phyloP scores from a whole-genome alignment of 495 filamentous ascomycete species.

The Talaromyces wortmannii region DNA sequence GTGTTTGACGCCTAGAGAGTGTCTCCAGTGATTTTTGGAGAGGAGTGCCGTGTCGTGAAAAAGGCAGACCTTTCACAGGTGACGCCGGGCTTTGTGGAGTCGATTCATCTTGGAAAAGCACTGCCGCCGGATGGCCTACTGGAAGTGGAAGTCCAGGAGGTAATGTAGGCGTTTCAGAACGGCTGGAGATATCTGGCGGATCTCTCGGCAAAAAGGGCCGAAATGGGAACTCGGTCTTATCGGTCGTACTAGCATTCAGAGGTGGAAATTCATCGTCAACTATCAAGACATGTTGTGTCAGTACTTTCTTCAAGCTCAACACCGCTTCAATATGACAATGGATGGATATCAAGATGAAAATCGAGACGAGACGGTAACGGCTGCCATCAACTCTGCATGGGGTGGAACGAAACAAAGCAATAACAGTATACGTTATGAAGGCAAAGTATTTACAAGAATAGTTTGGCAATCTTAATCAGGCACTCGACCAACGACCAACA shows the following conservation, averaged over 20 bases:
- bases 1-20: conserved; percentile 12
- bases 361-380: conserved; percentile 11
- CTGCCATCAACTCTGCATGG: not conserved
- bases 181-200: conserved; percentile 19
- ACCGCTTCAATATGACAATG: conserved; percentile 8
- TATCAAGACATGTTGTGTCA: conserved; percentile 16
- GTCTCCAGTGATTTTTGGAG: conserved; percentile 15
- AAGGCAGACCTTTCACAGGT: conserved; percentile 18
- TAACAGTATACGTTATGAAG: conserved; percentile 18
- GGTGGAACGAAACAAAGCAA: not conserved
- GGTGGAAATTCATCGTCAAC: conserved; percentile 48
- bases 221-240: conserved; percentile 35
- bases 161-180: conserved; percentile 49
- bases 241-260: conserved; percentile 28
- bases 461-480: conserved; percentile 16
- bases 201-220: conserved; percentile 32
- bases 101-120: conserved; percentile 26
- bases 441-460: conserved; percentile 32
- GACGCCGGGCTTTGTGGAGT: conserved; percentile 25
- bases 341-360: conserved; percentile 5
- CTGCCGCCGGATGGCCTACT: conserved; percentile 43
- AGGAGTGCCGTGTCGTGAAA: conserved; percentile 22
- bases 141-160: conserved; percentile 61
- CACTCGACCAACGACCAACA: conserved; percentile 23
- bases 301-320: conserved; percentile 7